phyloP scores from a whole-genome alignment of 331 rosid genomes.

The Saraca asoca region DNA sequence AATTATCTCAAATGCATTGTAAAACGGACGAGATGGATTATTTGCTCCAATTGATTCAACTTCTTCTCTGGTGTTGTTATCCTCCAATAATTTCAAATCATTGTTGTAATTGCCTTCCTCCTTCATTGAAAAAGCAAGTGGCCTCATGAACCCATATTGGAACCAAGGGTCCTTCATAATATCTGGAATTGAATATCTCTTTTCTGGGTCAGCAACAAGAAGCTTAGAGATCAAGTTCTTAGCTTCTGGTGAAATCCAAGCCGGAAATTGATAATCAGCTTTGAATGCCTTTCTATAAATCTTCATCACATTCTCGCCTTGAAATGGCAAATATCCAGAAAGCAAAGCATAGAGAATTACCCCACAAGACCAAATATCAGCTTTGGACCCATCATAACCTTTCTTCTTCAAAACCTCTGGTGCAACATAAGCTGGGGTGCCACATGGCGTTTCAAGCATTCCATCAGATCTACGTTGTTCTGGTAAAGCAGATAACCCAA shows the following conservation, averaged over 20 bases:
- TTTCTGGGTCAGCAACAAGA: slow-evolving; percentile 62
- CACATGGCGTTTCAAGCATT: slow-evolving; percentile 73
- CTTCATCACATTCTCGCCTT: slow-evolving; percentile 59
- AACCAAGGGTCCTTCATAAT: slow-evolving; percentile 68
- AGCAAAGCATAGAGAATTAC: slow-evolving; percentile 66
- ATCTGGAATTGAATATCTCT: slow-evolving; percentile 54
- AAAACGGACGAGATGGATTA: slow-evolving; percentile 61
- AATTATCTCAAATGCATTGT: slow-evolving; percentile 78
- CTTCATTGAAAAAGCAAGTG: slow-evolving; percentile 44
- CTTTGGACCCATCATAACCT: slow-evolving; percentile 76
- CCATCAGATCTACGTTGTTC: slow-evolving; percentile 70
- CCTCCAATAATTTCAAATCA: slow-evolving; percentile 3
- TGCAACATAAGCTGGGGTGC: slow-evolving; percentile 82
- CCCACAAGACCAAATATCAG: slow-evolving; percentile 80
- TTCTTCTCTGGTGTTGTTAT: background rate
- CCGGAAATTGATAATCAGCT: slow-evolving; percentile 58
- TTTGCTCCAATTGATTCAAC: slow-evolving; percentile 15
- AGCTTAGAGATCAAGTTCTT: slow-evolving; percentile 52
- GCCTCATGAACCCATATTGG: slow-evolving; percentile 49
- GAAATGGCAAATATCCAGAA: slow-evolving; percentile 67
- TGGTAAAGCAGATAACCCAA: slow-evolving; percentile 71
- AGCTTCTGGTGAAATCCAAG: slow-evolving; percentile 60
- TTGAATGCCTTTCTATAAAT: slow-evolving; percentile 69
- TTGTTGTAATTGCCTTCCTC: slow-evolving; percentile 12
- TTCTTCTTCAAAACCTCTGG: slow-evolving; percentile 72